Conservation (phyloP, 1,284 basidiomycete genomes). For the Apiotrichum montevideense region DNA sequence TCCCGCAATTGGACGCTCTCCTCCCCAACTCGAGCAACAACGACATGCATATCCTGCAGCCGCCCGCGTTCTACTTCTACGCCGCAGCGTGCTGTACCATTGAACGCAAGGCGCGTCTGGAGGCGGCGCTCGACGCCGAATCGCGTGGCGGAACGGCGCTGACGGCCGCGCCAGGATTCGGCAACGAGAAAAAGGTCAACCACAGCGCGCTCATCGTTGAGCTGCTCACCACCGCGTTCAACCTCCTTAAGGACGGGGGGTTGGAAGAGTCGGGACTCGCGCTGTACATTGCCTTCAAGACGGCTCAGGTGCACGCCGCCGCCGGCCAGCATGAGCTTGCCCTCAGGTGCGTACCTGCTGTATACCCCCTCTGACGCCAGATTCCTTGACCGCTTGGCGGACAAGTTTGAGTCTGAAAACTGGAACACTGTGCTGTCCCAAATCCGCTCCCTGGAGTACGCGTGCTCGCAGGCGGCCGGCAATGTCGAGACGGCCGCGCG, state of each 20-base stretch:
- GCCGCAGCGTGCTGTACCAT: conserved; percentile 78
- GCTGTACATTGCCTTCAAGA: conserved; percentile 75
- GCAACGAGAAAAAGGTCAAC: conserved; percentile 83
- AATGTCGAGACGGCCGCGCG: conserved; percentile 67
- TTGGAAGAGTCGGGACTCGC: conserved; percentile 60
- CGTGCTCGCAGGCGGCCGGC: conserved; percentile 66
- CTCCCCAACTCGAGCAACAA: conserved; percentile 37
- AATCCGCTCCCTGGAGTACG: conserved; percentile 68
- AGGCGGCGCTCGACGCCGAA: conserved; percentile 58
- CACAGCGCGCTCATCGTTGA: conserved; percentile 75
- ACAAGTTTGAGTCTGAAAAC: conserved; percentile 70
- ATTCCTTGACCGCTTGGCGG: conserved; percentile 82
- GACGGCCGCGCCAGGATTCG: conserved; percentile 51
- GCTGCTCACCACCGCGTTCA: conserved; percentile 83
- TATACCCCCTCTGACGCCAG: conserved; percentile 72
- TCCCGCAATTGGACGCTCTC: conserved; percentile 28
- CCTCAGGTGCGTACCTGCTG: conserved; percentile 52
- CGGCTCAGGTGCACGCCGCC: conserved; percentile 66
- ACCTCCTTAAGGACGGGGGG: conserved; percentile 68
- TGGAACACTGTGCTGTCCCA: conserved; percentile 67
- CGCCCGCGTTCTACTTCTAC: conserved; percentile 86
- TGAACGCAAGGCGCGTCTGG: conserved; percentile 61
- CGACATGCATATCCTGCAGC: conserved; percentile 60
- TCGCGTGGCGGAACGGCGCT: conserved; percentile 20
- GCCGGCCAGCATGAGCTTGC: conserved; percentile 68